Conservation (phyloP, 805 yeast genomes). For the Barnettozyma sucrosica region DNA sequence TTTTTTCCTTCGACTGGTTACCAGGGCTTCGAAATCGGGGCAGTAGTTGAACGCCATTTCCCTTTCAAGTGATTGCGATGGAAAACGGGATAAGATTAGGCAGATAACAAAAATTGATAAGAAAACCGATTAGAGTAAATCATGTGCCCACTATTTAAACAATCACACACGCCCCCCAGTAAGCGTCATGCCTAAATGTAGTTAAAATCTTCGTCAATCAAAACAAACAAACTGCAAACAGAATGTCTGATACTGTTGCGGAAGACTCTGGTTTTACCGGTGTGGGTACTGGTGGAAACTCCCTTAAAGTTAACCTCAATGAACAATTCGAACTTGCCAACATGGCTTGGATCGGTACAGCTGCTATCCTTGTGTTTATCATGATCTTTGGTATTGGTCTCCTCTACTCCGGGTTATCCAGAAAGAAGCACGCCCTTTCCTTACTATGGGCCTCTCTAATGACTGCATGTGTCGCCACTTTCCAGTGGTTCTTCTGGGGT, state of each 20-base stretch:
- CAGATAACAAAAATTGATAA: not conserved
- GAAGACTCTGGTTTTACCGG: slow-evolving; percentile 39
- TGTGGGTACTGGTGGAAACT: slow-evolving; percentile 75
- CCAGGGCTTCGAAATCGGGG: not conserved
- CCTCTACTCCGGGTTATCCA: slow-evolving; percentile 85
- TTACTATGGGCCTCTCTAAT: slow-evolving; percentile 90
- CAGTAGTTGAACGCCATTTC: not conserved
- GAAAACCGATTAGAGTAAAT: not conserved
- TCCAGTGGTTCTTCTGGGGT: slow-evolving; percentile 99
- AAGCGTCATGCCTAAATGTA: not conserved
- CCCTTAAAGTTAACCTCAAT: slow-evolving; percentile 67
- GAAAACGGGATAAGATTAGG: not conserved
- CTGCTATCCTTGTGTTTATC: slow-evolving; percentile 84
- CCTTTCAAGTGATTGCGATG: not conserved
- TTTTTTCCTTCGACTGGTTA: not conserved
- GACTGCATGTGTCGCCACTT: slow-evolving; percentile 74
- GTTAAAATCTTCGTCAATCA: not conserved
- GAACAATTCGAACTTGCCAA: slow-evolving; percentile 65
- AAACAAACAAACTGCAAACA: not conserved
- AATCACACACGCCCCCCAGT: not conserved
- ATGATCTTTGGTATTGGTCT: slow-evolving; percentile 97
- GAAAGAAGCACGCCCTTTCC: slow-evolving; percentile 94
- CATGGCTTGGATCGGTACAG: slow-evolving; percentile 78
- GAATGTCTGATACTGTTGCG: slow-evolving; percentile 5
- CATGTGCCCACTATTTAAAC: not conserved